Conservation (phyloP, 2,329 filamentous ascomycete species). For the Fusarium torreyae region DNA sequence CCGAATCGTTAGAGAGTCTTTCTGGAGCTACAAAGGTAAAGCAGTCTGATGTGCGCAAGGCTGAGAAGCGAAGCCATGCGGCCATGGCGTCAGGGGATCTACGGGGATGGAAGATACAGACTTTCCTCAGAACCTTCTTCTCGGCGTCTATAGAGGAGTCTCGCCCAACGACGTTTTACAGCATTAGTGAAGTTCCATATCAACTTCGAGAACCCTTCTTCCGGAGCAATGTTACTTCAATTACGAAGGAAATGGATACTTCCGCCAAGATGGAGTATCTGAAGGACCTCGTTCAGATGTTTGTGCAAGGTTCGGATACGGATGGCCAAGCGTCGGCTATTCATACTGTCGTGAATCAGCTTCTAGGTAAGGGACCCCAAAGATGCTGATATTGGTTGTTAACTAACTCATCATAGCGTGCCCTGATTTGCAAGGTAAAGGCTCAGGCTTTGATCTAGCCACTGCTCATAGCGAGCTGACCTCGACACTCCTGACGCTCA, state of each 20-base stretch:
- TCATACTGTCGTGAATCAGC: conserved; percentile 58
- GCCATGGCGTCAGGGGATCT: conserved; percentile 56
- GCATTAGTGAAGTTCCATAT: conserved; percentile 49
- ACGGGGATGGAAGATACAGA: conserved; percentile 63
- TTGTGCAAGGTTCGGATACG: conserved; percentile 51
- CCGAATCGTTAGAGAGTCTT: conserved; percentile 44
- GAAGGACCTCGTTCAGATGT: conserved; percentile 54
- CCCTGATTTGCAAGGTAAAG: conserved; percentile 49
- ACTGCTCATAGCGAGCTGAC: conserved; percentile 60
- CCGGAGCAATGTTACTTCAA: conserved; percentile 51
- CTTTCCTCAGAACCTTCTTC: conserved; percentile 60
- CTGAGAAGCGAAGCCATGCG: conserved; percentile 55
- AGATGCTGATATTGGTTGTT: neutral
- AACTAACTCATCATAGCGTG: conserved; percentile 48
- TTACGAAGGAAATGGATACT: conserved; percentile 54
- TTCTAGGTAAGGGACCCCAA: conserved; percentile 54
- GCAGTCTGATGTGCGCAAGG: conserved; percentile 52
- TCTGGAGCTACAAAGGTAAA: conserved; percentile 47
- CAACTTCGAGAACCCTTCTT: conserved; percentile 54
- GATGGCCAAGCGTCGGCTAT: conserved; percentile 63
- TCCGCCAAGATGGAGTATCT: conserved; percentile 58
- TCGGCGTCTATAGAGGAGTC: conserved; percentile 51
- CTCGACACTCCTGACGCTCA: conserved; percentile 52
- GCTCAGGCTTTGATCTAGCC: conserved; percentile 57
- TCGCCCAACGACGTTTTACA: conserved; percentile 54